Evolutionary conservation across 371 early-diverging fungal genomes (phyloP).

Genomic region (Mucor indicus): DNA sequence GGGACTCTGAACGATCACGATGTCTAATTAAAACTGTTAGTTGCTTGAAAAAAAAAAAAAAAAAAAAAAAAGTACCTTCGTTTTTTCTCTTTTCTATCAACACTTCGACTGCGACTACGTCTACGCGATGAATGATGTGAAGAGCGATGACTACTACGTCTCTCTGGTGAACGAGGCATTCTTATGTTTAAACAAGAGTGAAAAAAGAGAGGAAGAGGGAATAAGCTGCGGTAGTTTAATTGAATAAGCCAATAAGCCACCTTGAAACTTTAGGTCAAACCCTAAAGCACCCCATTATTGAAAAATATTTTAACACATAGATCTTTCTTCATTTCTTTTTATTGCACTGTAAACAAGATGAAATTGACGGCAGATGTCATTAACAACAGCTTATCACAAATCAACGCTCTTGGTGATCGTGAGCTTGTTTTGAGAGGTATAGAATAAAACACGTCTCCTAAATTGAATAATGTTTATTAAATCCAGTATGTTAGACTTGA

Average conservation of each 20-base stretch:
- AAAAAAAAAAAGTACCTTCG: neutral
- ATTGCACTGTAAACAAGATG: slow-evolving; percentile 39
- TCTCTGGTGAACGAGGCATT: slow-evolving; percentile 5
- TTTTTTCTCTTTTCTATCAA: slow-evolving; percentile 6
- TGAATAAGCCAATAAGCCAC: neutral
- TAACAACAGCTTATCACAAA: slow-evolving; percentile 62
- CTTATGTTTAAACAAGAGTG: too few relatives aligned
- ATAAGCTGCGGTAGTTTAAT: neutral
- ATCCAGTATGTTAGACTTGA: slow-evolving; percentile 56
- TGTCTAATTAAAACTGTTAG: slow-evolving; percentile 1
- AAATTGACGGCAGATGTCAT: slow-evolving; percentile 82
- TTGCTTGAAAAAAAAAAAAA: neutral
- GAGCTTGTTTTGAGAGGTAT: slow-evolving; percentile 88
- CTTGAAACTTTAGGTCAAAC: neutral
- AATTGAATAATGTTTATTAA: neutral
- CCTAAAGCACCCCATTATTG: too few relatives aligned
- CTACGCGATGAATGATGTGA: slow-evolving; percentile 6
- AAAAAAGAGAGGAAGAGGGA: neutral
- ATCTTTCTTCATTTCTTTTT: neutral
- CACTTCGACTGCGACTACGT: neutral
- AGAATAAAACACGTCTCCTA: neutral
- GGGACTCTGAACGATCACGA: slow-evolving; percentile 11
- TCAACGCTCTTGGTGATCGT: slow-evolving; percentile 87
- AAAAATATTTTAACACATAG: too few relatives aligned
- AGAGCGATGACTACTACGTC: slow-evolving; percentile 10